Percentiles rank a stretch among this genome's conserved stretches.
These are phyloP conservation scores for Pleochaeta shiraiana DNA, from an alignment of 2,329 filamentous ascomycete species.

Conservation along the genomic window DNA sequence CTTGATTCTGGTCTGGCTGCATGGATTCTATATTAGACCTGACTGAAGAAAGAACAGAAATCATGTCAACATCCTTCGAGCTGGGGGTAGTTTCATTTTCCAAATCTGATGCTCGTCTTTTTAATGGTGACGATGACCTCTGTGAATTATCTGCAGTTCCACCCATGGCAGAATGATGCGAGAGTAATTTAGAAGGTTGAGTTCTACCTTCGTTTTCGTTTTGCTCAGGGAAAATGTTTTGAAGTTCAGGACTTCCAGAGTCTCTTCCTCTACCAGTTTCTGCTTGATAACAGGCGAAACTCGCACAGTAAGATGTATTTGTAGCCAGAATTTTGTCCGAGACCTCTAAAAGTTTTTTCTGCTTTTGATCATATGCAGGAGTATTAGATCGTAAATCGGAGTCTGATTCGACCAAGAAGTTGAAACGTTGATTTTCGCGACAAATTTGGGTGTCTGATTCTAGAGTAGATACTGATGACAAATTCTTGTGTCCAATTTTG, in stretches of 20 bases:
- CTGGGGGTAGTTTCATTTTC: constrained; percentile 14
- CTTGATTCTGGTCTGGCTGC: not conserved
- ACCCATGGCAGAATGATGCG: constrained; percentile 34
- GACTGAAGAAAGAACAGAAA: constrained; percentile 9
- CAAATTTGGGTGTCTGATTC: constrained; percentile 26
- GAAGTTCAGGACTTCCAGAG: constrained; percentile 10
- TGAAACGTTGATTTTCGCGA: constrained; percentile 22
- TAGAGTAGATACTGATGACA: constrained; percentile 16
- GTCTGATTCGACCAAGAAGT: constrained; percentile 10
- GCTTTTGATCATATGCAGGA: constrained; percentile 22
- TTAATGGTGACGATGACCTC: constrained; percentile 41
- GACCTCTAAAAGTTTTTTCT: constrained; percentile 21
- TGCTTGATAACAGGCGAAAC: too few relatives aligned
- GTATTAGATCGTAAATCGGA: constrained; percentile 28
- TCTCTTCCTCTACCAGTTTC: constrained; percentile 26
- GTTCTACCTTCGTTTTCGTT: constrained; percentile 17
- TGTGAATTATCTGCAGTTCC: constrained; percentile 34
- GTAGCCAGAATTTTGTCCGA: constrained; percentile 31
- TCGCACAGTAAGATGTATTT: too few relatives aligned
- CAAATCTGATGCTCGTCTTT: constrained; percentile 31
- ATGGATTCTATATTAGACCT: constrained; percentile 5
- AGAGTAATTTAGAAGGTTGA: constrained; percentile 27
- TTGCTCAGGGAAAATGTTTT: constrained; percentile 19
- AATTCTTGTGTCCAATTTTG: constrained; percentile 13
- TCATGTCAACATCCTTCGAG: constrained; percentile 19